Conservation (phyloP, 768 basidiomycete species). For the Filobasidium floriforme region DNA sequence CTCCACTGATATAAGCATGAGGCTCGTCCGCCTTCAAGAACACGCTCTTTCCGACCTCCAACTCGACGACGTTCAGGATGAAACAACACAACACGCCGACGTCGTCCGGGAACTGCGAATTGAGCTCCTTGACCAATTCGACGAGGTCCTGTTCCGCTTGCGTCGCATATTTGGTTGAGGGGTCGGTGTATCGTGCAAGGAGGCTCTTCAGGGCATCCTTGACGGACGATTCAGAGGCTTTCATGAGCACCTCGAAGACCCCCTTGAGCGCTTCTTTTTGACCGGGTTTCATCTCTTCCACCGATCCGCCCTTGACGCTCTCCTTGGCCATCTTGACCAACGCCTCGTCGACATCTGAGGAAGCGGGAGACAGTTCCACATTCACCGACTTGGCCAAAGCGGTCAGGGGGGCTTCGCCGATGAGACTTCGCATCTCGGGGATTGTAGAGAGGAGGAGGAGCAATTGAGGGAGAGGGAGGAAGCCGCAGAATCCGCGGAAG, state of each 20-base stretch:
- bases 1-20: slow-evolving; percentile 90
- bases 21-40: slow-evolving; percentile 94
- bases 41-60: slow-evolving; percentile 79
- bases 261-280: slow-evolving; percentile 61
- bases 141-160: slow-evolving; percentile 39
- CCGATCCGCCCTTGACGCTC: background rate
- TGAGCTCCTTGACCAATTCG: slow-evolving; percentile 53
- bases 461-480: slow-evolving; percentile 71
- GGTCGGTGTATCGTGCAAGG: slow-evolving; percentile 54
- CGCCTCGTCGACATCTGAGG: slow-evolving; percentile 4
- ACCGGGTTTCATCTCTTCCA: slow-evolving; percentile 44
- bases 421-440: slow-evolving; percentile 68
- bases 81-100: slow-evolving; percentile 89
- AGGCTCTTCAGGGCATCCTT: slow-evolving; percentile 55
- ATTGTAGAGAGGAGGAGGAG: slow-evolving; percentile 59
- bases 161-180: slow-evolving; percentile 27
- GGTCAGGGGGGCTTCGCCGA: slow-evolving; percentile 50
- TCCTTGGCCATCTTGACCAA: slow-evolving; percentile 10
- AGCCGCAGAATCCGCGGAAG: slow-evolving; percentile 86
- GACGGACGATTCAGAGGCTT: slow-evolving; percentile 52
- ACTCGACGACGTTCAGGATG: slow-evolving; percentile 72
- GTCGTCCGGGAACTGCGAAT: slow-evolving; percentile 76
- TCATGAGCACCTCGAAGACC: slow-evolving; percentile 79
- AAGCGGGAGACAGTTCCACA: slow-evolving; percentile 44
- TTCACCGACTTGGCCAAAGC: slow-evolving; percentile 54